Conservation (phyloP, 805 yeast genomes). For the Cephaloascus fragrans region DNA sequence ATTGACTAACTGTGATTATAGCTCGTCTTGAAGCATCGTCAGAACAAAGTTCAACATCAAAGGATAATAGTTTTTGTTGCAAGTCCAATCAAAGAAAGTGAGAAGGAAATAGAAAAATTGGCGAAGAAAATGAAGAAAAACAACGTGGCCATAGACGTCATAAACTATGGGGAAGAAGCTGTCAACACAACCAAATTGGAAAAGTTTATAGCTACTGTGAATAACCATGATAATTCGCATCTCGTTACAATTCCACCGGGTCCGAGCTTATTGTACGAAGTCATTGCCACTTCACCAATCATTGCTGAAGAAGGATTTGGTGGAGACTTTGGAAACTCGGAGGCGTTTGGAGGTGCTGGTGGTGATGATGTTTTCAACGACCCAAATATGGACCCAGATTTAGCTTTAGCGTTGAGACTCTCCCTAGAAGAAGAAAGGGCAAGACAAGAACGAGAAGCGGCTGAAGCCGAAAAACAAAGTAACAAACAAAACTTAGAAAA, state of each 20-base stretch:
- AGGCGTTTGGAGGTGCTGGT: conserved; percentile 31
- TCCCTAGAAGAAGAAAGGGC: conserved; percentile 92
- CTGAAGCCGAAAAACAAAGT: conserved; percentile 17
- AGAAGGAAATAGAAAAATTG: conserved; percentile 65
- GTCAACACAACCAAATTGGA: conserved; percentile 71
- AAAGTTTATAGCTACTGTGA: conserved; percentile 64
- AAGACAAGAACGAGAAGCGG: conserved; percentile 72
- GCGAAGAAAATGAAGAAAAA: conserved; percentile 93
- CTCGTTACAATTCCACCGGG: conserved; percentile 85
- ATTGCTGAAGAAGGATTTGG: conserved; percentile 56
- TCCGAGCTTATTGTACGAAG: conserved; percentile 74
- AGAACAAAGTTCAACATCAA: conserved; percentile 85
- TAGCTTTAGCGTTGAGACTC: conserved; percentile 89
- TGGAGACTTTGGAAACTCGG: conserved; percentile 29
- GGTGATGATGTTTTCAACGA: conserved; percentile 55
- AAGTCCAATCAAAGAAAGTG: conserved; percentile 64
- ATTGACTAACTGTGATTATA: conserved; percentile 13
- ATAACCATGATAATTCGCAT: conserved; percentile 71
- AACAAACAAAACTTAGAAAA: conserved; percentile 19
- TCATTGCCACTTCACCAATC: conserved; percentile 66
- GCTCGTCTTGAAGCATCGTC: conserved; percentile 90
- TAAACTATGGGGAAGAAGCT: conserved; percentile 86
- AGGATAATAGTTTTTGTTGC: conserved; percentile 87
- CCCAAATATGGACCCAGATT: conserved; percentile 91
- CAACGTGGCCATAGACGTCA: conserved; percentile 78